Evolutionary conservation across 2,329 filamentous ascomycete species (phyloP).

Genomic region (Beauveria medogensis): DNA sequence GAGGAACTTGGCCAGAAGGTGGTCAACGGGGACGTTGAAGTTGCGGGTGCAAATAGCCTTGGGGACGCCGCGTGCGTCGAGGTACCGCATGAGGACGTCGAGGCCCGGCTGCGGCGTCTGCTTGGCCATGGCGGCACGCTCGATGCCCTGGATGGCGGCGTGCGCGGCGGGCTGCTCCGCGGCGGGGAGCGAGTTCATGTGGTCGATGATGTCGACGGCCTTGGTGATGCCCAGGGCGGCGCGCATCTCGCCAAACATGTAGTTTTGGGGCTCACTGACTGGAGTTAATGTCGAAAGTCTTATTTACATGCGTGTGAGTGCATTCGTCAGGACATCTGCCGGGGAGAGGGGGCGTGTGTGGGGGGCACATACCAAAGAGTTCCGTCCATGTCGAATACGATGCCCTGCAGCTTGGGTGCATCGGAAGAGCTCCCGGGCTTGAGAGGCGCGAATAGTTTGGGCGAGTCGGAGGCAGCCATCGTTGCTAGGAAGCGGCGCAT

Average conservation of each 20-base stretch:
- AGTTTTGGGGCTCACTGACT: conserved; percentile 73
- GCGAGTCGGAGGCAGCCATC: conserved; percentile 31
- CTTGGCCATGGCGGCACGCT: conserved; percentile 68
- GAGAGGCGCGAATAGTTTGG: conserved; percentile 50
- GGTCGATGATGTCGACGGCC: conserved; percentile 74
- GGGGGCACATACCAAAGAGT: conserved; percentile 62
- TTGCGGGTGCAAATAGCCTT: conserved; percentile 93
- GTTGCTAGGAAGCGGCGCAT: conserved; percentile 27
- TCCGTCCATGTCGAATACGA: conserved; percentile 91
- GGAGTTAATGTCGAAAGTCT: not conserved
- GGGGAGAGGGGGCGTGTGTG: not conserved
- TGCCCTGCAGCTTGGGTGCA: conserved; percentile 44
- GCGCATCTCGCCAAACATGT: conserved; percentile 93
- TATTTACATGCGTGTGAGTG: conserved; percentile 3
- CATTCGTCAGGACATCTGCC: too few species aligned
- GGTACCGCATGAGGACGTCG: conserved; percentile 68
- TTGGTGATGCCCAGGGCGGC: conserved; percentile 63
- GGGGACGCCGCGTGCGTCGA: conserved; percentile 49
- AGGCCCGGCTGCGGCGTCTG: conserved; percentile 82
- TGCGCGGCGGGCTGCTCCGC: conserved; percentile 56
- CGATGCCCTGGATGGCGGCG: conserved; percentile 68
- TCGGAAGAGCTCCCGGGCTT: conserved; percentile 26
- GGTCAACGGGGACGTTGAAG: conserved; percentile 71
- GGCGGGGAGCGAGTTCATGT: conserved; percentile 66
- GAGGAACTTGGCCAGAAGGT: conserved; percentile 70